Percentiles rank a stretch among this genome's conserved stretches.
These are phyloP conservation scores for Blastocystis sp. DNA, from an alignment of 352 stramenopile species.

Conservation along the genomic window DNA sequence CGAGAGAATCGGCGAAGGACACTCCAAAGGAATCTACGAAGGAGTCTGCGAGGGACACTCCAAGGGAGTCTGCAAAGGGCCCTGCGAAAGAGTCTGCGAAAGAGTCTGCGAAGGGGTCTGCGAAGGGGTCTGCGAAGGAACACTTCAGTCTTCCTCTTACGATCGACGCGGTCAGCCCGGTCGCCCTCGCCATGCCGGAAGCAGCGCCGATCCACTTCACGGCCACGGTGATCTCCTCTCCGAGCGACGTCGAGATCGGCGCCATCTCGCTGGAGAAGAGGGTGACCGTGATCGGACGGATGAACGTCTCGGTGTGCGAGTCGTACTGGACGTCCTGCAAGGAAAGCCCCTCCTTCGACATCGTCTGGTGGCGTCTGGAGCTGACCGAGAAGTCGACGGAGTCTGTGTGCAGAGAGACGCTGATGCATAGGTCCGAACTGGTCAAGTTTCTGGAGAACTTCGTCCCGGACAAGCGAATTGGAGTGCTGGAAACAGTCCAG, in stretches of 20 bases:
- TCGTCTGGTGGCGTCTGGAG: not conserved
- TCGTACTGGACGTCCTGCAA: not conserved
- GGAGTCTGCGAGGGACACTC: not conserved
- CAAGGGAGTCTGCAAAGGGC: not conserved
- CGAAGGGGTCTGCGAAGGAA: not conserved
- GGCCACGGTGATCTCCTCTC: not conserved
- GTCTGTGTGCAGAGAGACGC: not conserved
- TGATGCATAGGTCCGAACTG: not conserved
- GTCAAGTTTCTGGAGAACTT: slow-evolving; percentile 10
- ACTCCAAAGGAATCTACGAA: not conserved
- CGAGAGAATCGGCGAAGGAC: not conserved
- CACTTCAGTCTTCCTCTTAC: not conserved
- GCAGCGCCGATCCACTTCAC: not conserved
- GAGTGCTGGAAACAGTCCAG: not conserved
- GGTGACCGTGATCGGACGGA: slow-evolving; percentile 32
- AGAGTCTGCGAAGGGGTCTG: not conserved
- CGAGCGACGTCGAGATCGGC: not conserved
- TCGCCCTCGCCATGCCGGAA: slow-evolving; percentile 28
- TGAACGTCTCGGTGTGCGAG: not conserved
- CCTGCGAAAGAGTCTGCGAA: not conserved
- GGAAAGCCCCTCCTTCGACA: not conserved
- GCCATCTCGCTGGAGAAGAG: not conserved
- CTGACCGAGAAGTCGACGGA: not conserved
- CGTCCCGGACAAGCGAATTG: slow-evolving; percentile 22
- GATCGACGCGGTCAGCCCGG: not conserved